Evolutionary conservation across 805 yeast genomes (phyloP), one percentile per base, ranked within the genome.

Genomic region (Lipomyces japonicus): DNA sequence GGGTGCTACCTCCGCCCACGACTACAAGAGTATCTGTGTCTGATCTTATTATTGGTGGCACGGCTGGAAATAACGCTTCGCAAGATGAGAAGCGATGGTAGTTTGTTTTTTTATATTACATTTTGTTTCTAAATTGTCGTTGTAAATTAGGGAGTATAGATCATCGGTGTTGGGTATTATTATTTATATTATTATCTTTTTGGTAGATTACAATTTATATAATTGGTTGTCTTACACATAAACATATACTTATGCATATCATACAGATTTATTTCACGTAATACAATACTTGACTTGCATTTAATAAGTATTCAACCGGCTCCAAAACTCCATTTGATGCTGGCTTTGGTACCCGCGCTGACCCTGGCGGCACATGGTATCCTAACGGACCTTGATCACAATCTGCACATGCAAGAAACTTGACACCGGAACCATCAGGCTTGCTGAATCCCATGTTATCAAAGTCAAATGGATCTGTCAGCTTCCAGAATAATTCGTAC

Each of bases 381-480:
- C 61, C 61, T 39, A 57, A 26, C 16, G 61, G 61, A 7, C 61
- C 61, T 19, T 55, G 54, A 40, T 57, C 61, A 41, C 61, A 57
- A 26, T 57, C 61, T 10, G 61, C 61, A 34, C 61, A 57, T 10
- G 61, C 58, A 6, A 57, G 52, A 30, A 46, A 57, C 34, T 57
- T 56, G 37, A 57, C 44, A 4, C 59, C 60, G 14, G 49, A 37
- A 14, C 54, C 42, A 25, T 46, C 46, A 12, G 37, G 37, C 21
- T 52, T 56, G 32, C 52, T 47, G 45, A 57, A 58, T 12, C 61
- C 60, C 19, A 57, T 39, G 42, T 57, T 57, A 32, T 57, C 61
- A 26, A 57, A 57, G 14, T 51, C 58, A 35, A 57, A 57, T 12
- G 61, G 61, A 36, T 57, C 61, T 12, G 39, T 25, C 25, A 57